A percentile compares a stretch with the other conserved stretches of the same genome.
phyloP scores from a whole-genome alignment of 306 rosid genomes.

The Morella rubra region DNA sequence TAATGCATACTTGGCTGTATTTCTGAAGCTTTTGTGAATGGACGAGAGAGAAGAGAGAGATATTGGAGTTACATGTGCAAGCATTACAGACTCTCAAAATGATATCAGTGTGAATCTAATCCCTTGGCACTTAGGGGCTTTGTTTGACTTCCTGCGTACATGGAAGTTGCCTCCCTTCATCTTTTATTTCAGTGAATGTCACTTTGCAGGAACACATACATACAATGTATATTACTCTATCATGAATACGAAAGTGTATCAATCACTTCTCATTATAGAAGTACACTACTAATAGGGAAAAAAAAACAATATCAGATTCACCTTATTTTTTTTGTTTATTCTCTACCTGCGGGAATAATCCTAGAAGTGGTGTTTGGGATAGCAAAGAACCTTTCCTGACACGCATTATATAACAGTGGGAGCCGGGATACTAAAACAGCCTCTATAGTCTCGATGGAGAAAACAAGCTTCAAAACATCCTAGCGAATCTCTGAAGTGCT shows the following conservation, averaged over 20 bases:
- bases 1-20: background rate
- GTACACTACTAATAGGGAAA: constrained; percentile 3
- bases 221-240: background rate
- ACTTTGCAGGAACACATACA: background rate
- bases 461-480: constrained; percentile 23
- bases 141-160: background rate
- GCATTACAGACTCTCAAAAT: background rate
- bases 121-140: background rate
- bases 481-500: constrained; percentile 33
- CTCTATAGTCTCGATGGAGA: background rate
- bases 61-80: background rate
- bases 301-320: background rate
- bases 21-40: background rate
- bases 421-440: background rate
- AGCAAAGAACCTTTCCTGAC: constrained; percentile 10
- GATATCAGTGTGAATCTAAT: background rate
- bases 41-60: background rate
- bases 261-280: constrained; percentile 8
- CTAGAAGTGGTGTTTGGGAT: constrained; percentile 19
- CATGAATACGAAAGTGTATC: background rate
- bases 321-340: constrained; percentile 7
- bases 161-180: background rate
- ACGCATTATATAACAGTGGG: constrained; percentile 11
- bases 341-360: constrained; percentile 16
- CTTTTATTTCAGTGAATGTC: background rate